These are phyloP conservation scores for Pichia sp. DNA, from an alignment of 1,139 yeast genomes.

Conservation along the genomic window DNA sequence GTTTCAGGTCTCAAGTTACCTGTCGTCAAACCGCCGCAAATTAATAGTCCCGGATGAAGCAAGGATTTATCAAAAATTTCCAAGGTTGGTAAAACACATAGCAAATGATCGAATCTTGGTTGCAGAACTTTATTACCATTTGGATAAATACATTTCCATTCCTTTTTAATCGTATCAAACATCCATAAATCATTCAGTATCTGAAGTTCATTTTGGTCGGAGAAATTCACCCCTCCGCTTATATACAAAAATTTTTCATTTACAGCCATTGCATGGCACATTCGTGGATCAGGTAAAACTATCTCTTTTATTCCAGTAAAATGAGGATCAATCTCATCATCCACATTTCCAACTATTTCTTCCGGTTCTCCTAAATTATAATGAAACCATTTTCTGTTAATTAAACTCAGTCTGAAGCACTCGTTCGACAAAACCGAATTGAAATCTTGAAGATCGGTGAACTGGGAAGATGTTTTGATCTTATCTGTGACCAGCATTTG, in stretches of 20 bases:
- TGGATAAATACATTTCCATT: conserved; percentile 43
- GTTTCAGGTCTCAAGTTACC: conserved; percentile 33
- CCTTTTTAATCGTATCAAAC: conserved; percentile 40
- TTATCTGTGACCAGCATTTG: conserved; percentile 6
- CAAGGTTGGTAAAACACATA: conserved; percentile 37
- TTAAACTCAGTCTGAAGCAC: conserved; percentile 46
- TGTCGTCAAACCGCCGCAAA: conserved; percentile 53
- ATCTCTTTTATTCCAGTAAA: background rate
- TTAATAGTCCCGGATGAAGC: conserved; percentile 46
- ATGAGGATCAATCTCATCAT: too few relatives aligned
- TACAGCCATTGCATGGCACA: conserved; percentile 51
- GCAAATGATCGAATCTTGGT: conserved; percentile 43
- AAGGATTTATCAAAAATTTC: conserved; percentile 32
- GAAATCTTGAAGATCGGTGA: conserved; percentile 4
- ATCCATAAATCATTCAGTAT: conserved; percentile 63
- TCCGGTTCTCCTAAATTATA: conserved; percentile 19
- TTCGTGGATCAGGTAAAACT: conserved; percentile 39
- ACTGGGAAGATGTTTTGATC: background rate
- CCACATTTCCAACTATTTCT: background rate
- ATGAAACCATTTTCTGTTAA: conserved; percentile 46
- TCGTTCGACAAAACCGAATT: conserved; percentile 28
- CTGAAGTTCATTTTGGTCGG: conserved; percentile 26
- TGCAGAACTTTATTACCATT: conserved; percentile 20
- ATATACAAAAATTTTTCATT: conserved; percentile 43
- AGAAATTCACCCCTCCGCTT: conserved; percentile 51